phyloP scores from a whole-genome alignment of 345 rosid genomes.

The Trapa bicornis region DNA sequence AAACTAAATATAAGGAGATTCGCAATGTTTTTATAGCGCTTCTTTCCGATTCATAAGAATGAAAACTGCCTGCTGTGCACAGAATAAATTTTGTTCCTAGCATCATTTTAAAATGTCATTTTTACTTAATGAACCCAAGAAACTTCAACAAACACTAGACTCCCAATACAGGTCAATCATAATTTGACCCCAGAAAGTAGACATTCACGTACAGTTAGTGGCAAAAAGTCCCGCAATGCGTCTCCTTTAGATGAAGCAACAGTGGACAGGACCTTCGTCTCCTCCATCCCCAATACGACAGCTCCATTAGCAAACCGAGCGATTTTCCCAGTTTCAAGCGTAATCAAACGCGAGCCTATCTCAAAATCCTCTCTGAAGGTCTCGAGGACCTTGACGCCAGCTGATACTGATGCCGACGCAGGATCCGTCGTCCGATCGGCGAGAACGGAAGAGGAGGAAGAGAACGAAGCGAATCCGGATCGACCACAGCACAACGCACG shows the following conservation, averaged over 20 bases:
- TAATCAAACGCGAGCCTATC: conserved; percentile 51
- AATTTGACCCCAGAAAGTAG: not conserved
- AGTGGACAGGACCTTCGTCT: conserved; percentile 74
- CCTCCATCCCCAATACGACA: conserved; percentile 63
- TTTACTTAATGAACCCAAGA: not conserved
- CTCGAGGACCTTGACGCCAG: conserved; percentile 60
- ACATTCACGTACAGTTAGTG: conserved; percentile 59
- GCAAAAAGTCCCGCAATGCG: conserved; percentile 52
- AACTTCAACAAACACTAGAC: not conserved
- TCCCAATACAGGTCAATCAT: not conserved
- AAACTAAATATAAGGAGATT: not conserved
- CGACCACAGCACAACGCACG: conserved; percentile 53
- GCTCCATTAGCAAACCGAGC: conserved; percentile 90
- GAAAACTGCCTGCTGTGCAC: not conserved
- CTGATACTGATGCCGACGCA: conserved; percentile 18
- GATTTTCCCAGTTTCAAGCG: conserved; percentile 80
- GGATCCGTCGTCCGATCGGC: conserved; percentile 19
- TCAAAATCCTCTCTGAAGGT: conserved; percentile 73
- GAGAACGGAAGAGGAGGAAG: conserved; percentile 10
- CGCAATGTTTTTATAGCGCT: not conserved
- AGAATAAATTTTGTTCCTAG: not conserved
- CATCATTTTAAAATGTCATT: not conserved
- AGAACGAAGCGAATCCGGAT: conserved; percentile 33
- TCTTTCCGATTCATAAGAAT: not conserved
- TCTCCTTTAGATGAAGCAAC: conserved; percentile 60